Percentiles rank a stretch among this genome's conserved stretches.
phyloP scores from a whole-genome alignment of 139 green algal genomes.

The Micromonas pusilla region DNA sequence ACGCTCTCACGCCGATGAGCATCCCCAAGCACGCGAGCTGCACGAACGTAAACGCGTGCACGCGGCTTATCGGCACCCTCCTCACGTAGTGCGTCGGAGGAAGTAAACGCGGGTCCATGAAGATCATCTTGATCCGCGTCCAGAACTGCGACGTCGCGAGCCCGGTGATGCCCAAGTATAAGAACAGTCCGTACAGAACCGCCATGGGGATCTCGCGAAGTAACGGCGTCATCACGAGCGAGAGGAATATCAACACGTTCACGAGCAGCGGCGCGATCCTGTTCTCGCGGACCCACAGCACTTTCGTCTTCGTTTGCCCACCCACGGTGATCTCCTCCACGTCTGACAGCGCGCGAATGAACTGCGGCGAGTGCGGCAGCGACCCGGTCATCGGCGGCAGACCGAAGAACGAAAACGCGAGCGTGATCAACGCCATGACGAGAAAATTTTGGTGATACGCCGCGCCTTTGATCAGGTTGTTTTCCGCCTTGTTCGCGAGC shows the following conservation, averaged over 20 bases:
- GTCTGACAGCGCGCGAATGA: neutral
- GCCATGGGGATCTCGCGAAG: constrained; percentile 10
- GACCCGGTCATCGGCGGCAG: constrained; percentile 7
- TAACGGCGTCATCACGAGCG: neutral
- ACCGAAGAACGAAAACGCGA: neutral
- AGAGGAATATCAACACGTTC: neutral
- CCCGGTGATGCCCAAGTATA: constrained; percentile 18
- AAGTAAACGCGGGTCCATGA: constrained; percentile 11
- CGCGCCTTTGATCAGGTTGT: constrained; percentile 5
- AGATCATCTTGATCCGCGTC: constrained; percentile 7
- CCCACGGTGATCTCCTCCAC: constrained; percentile 7
- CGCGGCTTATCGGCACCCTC: constrained; percentile 1
- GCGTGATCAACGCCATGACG: neutral
- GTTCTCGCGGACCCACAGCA: constrained; percentile 16
- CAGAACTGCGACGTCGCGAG: constrained; percentile 7
- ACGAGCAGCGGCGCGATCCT: constrained; percentile 12
- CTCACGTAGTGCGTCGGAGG: constrained; percentile 19
- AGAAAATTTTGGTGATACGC: constrained; percentile 18
- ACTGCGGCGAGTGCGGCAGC: constrained; percentile 20
- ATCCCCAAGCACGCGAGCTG: constrained; percentile 4
- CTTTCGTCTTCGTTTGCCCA: neutral
- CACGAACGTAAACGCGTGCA: constrained; percentile 18
- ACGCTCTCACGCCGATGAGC: neutral
- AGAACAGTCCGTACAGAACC: constrained; percentile 17
- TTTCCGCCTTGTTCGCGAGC: constrained; percentile 2